These are phyloP conservation scores for Cyberlindnera euphorbiae DNA, from an alignment of 805 yeast genomes.

Conservation along the genomic window DNA sequence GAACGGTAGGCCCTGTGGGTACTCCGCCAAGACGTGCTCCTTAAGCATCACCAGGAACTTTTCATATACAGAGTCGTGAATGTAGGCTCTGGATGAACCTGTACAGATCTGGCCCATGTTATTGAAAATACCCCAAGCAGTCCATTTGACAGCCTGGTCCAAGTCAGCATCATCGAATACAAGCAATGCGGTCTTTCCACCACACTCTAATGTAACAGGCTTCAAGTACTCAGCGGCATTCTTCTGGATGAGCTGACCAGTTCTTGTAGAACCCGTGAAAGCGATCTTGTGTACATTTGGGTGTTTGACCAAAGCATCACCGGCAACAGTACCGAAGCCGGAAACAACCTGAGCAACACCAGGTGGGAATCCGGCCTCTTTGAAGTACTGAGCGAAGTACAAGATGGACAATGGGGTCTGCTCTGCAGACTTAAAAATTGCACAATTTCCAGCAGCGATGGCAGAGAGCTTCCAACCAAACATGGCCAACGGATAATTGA, in stretches of 20 bases:
- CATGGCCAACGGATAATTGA: slow-evolving; percentile 49
- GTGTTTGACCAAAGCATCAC: slow-evolving; percentile 43
- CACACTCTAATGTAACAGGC: slow-evolving; percentile 46
- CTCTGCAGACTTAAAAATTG: slow-evolving; percentile 45
- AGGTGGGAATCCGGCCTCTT: slow-evolving; percentile 43
- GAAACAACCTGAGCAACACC: slow-evolving; percentile 45
- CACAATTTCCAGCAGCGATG: slow-evolving; percentile 43
- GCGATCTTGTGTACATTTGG: slow-evolving; percentile 45
- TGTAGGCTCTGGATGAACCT: slow-evolving; percentile 55
- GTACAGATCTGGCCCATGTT: slow-evolving; percentile 65
- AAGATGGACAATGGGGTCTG: slow-evolving; percentile 45
- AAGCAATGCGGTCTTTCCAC: slow-evolving; percentile 47
- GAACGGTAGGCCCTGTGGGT: slow-evolving; percentile 41
- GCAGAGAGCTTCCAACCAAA: slow-evolving; percentile 46
- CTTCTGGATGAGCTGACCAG: slow-evolving; percentile 40
- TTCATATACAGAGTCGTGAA: slow-evolving; percentile 52
- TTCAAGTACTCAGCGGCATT: slow-evolving; percentile 41
- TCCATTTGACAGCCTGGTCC: slow-evolving; percentile 46
- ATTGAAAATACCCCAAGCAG: slow-evolving; percentile 50
- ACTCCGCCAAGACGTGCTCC: slow-evolving; percentile 31
- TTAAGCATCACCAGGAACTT: slow-evolving; percentile 39
- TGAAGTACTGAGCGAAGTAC: slow-evolving; percentile 37
- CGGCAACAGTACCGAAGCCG: slow-evolving; percentile 42
- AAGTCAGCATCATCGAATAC: slow-evolving; percentile 45
- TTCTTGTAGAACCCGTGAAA: slow-evolving; percentile 50